Conservation (phyloP, 116 monocot genomes). For the Iris pallida region DNA sequence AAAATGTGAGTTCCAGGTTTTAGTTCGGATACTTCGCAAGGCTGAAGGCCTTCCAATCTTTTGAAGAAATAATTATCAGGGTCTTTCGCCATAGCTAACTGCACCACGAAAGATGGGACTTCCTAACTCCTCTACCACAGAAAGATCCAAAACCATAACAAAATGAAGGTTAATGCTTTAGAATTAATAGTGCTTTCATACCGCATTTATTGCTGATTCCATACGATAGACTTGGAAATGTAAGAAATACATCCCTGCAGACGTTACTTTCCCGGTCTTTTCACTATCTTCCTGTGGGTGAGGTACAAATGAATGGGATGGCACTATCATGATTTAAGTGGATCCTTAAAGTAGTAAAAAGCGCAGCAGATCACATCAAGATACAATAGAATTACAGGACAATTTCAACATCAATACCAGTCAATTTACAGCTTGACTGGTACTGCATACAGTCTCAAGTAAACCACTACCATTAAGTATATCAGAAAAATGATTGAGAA, state of each 20-base stretch:
- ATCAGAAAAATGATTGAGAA: too few relatives aligned
- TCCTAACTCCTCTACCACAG: constrained; percentile 3
- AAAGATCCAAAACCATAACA: background rate
- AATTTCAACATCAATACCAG: too few relatives aligned
- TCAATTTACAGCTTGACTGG: too few relatives aligned
- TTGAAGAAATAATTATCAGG: constrained; percentile 96
- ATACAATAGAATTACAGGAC: too few relatives aligned
- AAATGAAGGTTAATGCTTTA: background rate
- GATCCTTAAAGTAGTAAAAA: background rate
- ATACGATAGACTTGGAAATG: constrained; percentile 96
- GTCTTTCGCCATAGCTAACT: constrained; percentile 97
- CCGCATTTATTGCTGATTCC: constrained; percentile 83
- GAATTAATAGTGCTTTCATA: constrained; percentile 17
- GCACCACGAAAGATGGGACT: constrained; percentile 17
- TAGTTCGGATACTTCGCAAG: constrained; percentile 88
- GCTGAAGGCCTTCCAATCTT: constrained; percentile 96
- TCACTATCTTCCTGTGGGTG: constrained; percentile 84
- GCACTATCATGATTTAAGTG: background rate
- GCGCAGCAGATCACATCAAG: background rate
- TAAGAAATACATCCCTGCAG: constrained; percentile 90
- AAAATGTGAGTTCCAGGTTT: constrained; percentile 98
- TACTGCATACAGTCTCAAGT: too few relatives aligned
- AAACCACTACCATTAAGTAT: too few relatives aligned
- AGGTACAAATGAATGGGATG: background rate
- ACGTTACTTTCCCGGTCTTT: constrained; percentile 83